A percentile compares a stretch with the other conserved stretches of the same genome.
These are phyloP conservation scores for Pseudovirgaria hyperparasitica DNA, from an alignment of 2,329 filamentous ascomycete genomes.

Conservation along the genomic window DNA sequence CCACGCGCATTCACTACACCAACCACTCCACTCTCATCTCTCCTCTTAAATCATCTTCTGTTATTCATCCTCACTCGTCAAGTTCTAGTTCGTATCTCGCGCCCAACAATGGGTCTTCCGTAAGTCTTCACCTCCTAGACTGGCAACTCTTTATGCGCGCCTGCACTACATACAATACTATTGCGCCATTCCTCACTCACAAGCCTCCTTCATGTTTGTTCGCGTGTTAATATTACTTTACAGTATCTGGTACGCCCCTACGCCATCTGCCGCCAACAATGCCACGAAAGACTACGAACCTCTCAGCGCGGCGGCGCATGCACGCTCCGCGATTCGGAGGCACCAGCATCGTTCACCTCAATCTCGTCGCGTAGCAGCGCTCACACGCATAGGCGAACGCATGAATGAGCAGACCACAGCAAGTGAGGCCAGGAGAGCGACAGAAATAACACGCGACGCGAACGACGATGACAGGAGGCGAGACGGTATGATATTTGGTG, in stretches of 20 bases:
- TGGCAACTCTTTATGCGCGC: neutral
- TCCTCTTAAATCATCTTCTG: constrained; percentile 1
- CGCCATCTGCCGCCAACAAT: constrained; percentile 31
- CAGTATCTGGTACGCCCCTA: constrained; percentile 44
- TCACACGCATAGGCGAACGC: too few relatives aligned
- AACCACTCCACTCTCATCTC: constrained; percentile 1
- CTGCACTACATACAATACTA: neutral
- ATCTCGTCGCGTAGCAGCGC: constrained; percentile 14
- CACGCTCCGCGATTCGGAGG: constrained; percentile 13
- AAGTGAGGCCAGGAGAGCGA: too few relatives aligned
- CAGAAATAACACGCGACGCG: too few relatives aligned
- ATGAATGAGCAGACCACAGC: constrained; percentile 1
- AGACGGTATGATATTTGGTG: too few relatives aligned
- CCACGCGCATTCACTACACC: neutral
- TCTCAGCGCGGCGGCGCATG: constrained; percentile 33
- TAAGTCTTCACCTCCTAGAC: constrained; percentile 20
- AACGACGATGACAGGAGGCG: too few relatives aligned
- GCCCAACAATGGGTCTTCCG: constrained; percentile 36
- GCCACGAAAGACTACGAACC: constrained; percentile 39
- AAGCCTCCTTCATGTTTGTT: too few relatives aligned
- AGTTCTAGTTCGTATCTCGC: constrained; percentile 7
- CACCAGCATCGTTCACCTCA: too few relatives aligned
- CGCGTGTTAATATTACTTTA: constrained; percentile 4
- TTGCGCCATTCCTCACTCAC: constrained; percentile 2
- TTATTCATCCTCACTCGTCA: constrained; percentile 12